Base-by-base conservation (phyloP, 139 green algal genomes). In the Trebouxia sp. region DNA sequence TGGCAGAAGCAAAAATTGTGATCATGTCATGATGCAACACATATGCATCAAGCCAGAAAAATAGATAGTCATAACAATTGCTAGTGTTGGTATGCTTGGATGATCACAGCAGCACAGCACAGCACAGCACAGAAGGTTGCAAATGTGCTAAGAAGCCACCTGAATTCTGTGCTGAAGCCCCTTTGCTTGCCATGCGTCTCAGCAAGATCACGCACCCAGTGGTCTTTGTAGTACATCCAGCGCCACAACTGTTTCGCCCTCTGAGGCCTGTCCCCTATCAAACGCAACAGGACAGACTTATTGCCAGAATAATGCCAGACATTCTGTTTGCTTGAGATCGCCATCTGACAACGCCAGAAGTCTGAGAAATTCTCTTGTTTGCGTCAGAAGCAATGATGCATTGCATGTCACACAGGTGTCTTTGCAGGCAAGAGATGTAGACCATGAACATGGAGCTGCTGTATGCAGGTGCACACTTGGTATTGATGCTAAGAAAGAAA, bases 191-290 rank as follows among this genome's bases (percentile, higher is more conserved):
- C 87, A 14, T 83, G 41, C 0, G 89, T 88, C 6, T 95, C 90
- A 24, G 90, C 79, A 45, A 94, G 62, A 50, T 37, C 41, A 22
- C 67, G 30, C 67, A 83, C 83, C 85, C 88, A 96, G 26, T 56
- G 32, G 48, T 83, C 62, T 45, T 96, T 89, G 6, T 87, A 87
- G 83, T 97, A 97, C 89, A 97, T 89, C 89, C 90, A 97, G 0
- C 90, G 85, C 92, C 94, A 97, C 14, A 97, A 75, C 84, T 97
- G 93, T 67, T 89, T 72, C 1, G 90, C 93, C 1, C 93, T 87
- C 28, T 87, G 84, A 12, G 72, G 79, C 0, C 78, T 37, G 53
- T 92, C 87, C 1, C 86, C 86, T 91, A 50, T n/a, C n/a, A n/a
- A n/a, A n/a, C n/a, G n/a, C n/a, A n/a, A n/a, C n/a, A n/a, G n/a